A percentile compares a stretch with the other conserved stretches of the same genome.
Conservation (phyloP, 306 rosid species). For the Boehmeria nivea region DNA sequence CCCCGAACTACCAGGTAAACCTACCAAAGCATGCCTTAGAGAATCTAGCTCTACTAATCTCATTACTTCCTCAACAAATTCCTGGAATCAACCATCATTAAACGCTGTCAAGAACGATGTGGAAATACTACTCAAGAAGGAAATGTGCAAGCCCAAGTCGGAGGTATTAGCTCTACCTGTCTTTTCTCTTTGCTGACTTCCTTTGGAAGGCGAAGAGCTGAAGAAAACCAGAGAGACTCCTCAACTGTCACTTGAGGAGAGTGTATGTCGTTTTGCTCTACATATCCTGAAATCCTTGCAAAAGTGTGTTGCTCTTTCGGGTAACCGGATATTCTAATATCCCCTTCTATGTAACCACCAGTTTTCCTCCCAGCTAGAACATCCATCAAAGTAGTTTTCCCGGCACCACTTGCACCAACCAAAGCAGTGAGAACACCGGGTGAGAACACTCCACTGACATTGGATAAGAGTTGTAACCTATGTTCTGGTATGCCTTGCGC, state of each 20-base stretch:
- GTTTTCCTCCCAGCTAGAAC: conserved; percentile 96
- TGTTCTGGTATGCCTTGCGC: conserved; percentile 60
- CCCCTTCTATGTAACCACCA: conserved; percentile 86
- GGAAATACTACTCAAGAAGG: not conserved
- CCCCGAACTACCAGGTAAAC: conserved; percentile 80
- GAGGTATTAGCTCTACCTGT: conserved; percentile 40
- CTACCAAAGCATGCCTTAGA: conserved; percentile 71
- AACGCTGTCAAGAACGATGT: conserved; percentile 6
- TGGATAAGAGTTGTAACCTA: conserved; percentile 68
- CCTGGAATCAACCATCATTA: conserved; percentile 36
- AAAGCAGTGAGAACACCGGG: conserved; percentile 91
- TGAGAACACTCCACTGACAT: conserved; percentile 81
- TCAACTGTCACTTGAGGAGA: conserved; percentile 91
- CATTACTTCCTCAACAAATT: conserved; percentile 85
- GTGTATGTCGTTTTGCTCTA: conserved; percentile 91
- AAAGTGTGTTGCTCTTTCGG: conserved; percentile 72
- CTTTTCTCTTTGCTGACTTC: conserved; percentile 53
- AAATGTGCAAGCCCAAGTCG: too few species aligned
- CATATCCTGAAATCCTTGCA: conserved; percentile 87
- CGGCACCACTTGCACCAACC: conserved; percentile 95
- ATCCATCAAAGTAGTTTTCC: conserved; percentile 93
- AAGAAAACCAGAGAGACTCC: conserved; percentile 77
- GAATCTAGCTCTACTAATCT: conserved; percentile 73
- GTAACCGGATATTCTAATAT: conserved; percentile 72
- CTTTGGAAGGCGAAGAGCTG: conserved; percentile 81